Evolutionary conservation across 345 rosid species (phyloP).

Genomic region (Erucastrum elatum): DNA sequence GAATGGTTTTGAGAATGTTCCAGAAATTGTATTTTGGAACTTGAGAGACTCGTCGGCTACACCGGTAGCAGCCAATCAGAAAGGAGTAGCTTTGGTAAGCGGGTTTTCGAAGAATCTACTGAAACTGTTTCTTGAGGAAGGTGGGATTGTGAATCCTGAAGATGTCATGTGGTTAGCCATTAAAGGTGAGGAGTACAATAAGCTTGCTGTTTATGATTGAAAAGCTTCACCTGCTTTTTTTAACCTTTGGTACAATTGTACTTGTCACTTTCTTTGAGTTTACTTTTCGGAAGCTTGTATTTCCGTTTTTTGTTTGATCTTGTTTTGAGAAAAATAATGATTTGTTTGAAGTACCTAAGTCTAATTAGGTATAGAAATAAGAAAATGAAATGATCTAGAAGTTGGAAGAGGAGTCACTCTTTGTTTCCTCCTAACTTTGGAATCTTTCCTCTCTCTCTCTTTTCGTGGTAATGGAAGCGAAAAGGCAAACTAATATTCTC

Average conservation of each 20-base stretch:
- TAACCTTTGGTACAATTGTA: background rate
- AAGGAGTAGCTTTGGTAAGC: slow-evolving; percentile 47
- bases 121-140: slow-evolving; percentile 43
- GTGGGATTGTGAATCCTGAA: slow-evolving; percentile 38
- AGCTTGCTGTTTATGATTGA: slow-evolving; percentile 38
- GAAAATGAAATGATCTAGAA: slow-evolving; percentile 16
- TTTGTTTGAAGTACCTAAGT: background rate
- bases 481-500: slow-evolving; percentile 33
- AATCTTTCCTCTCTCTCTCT: slow-evolving; percentile 26
- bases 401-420: slow-evolving; percentile 14
- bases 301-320: background rate
- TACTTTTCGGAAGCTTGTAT: background rate
- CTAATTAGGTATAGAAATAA: background rate
- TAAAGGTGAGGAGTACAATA: slow-evolving; percentile 36
- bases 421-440: slow-evolving; percentile 27
- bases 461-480: slow-evolving; percentile 21
- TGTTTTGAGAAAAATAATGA: background rate
- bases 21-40: slow-evolving; percentile 52
- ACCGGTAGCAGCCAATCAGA: slow-evolving; percentile 32
- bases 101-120: slow-evolving; percentile 49
- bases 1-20: slow-evolving; percentile 47
- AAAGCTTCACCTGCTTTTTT: background rate
- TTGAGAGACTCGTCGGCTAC: slow-evolving; percentile 38
- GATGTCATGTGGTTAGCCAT: slow-evolving; percentile 41
- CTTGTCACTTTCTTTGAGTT: background rate